Conservation (phyloP, 352 stramenopile species). For the Aphanomyces cochlioides region DNA sequence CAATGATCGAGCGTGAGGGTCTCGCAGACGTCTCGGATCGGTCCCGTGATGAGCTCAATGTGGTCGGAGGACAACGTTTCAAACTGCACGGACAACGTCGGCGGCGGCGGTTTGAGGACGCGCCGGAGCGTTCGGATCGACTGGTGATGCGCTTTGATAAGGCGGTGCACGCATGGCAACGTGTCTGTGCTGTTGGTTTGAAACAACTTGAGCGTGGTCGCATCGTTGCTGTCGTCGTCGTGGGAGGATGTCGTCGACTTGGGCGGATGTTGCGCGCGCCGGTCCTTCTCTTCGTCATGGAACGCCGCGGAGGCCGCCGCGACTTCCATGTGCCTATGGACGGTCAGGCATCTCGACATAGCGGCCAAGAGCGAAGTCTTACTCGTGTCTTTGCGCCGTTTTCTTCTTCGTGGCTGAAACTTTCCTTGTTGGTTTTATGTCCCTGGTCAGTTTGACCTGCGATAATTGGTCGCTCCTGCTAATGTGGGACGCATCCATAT, state of each 20-base stretch:
- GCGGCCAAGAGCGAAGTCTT: not conserved
- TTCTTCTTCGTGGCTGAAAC: not conserved
- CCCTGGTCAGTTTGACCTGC: not conserved
- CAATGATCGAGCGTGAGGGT: constrained; percentile 14
- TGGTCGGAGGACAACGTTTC: constrained; percentile 6
- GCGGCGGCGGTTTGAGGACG: constrained; percentile 24
- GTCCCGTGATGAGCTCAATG: constrained; percentile 23
- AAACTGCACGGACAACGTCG: constrained; percentile 21
- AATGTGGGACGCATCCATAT: too few relatives aligned
- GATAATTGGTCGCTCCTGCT: too few relatives aligned
- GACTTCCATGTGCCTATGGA: constrained; percentile 25
- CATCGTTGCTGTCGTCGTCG: not conserved
- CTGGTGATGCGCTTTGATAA: constrained; percentile 17
- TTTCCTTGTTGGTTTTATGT: constrained; percentile 23
- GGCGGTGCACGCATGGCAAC: constrained; percentile 18
- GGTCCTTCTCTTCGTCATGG: not conserved
- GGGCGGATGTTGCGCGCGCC: not conserved
- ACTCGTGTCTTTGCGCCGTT: constrained; percentile 15
- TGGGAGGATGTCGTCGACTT: too few relatives aligned
- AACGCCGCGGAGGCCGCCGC: not conserved
- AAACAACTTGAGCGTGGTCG: not conserved
- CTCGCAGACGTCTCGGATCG: constrained; percentile 27
- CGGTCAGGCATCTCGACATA: constrained; percentile 28
- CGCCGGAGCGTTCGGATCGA: constrained; percentile 22
- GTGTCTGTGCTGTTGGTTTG: constrained; percentile 11